Evolutionary conservation across 1,284 basidiomycete species (phyloP), one percentile per base, ranked within the genome.

Genomic region (Wallemia hederae): DNA sequence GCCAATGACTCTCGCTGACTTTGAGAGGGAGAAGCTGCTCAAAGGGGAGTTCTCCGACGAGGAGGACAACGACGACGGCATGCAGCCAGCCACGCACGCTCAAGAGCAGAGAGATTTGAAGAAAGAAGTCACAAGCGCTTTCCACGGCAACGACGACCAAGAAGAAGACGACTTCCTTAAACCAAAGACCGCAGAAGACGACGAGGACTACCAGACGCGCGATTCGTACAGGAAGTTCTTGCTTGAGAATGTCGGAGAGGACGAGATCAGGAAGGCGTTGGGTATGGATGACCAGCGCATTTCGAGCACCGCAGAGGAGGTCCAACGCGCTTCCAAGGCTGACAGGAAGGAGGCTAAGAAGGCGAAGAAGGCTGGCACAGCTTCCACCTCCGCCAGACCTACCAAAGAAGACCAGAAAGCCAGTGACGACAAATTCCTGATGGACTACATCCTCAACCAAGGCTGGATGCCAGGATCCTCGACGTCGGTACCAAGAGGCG

Each of bases 371-470:
- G 70, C 72, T 64, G 72, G 72, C 60, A 70, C 2, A 17, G 28
- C n/a, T 0, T n/a, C 39, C 59, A 14, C 19, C 9, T 25, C n/a
- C n/a, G 15, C n/a, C 39, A 29, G 1, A 55, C 49, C 29, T 19
- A 11, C 61, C 27, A 34, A 22, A 34, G 24, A 5, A 7, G 34
- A n/a, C 29, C 60, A 79, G 68, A 74, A 79, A 63, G 78, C 80
- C 60, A 72, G 73, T 9, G 83, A 86, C 67, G 82, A 85, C 63
- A 81, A 90, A 63, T 98, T 98, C 68, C 73, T 98, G 60, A 78
- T 91, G 74, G 83, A 87, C 70, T 96, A 92, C 70, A 92, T 96
- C 63, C 74, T 92, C 24, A 89, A 90, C 69, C 84, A 90, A 34
- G 90, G 90, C 0, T 96, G 90, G 90, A 81, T 96, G 63, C 64